Base-by-base conservation (phyloP, 441 rosid genomes). In the Erodium trifolium region DNA sequence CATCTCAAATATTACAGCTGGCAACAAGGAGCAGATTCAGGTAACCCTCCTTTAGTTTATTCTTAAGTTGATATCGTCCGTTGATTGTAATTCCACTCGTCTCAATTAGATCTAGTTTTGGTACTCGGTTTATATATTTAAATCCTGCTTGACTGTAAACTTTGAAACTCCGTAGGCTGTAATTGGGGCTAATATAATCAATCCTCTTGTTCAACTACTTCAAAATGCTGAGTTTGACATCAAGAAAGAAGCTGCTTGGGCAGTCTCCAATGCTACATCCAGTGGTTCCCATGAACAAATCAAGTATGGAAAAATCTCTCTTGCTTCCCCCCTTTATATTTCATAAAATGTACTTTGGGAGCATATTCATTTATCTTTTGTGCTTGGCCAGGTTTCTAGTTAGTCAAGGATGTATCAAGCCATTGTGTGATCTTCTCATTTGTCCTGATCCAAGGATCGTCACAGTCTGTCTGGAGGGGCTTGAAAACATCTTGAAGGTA, bases 191-290 rank as follows among this genome's bases (percentile, higher is more conserved):
- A 73, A 77, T 79, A 72, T 92, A 67, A 77, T 92, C 57, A 78
- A 73, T 41, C 91, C 95, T 11, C 75, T 92, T 67, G 82, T 92
- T 71, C 75, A 64, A 67, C 83, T 92, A 19, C 90, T 92, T 77
- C 90, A 87, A 84, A 85, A 82, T 86, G 96, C 95, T 12, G 97
- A 92, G 78, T 90, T 90, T 68, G 96, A 90, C 72, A 88, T 90
- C n/a, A 90, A 90, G 85, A 90, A 90, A 66, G 96, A 90, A 79
- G 90, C 96, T 77, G 93, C 93, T 5, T 87, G 96, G 96, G 96
- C 93, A 17, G 80, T 90, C 49, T 90, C 96, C 47, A 90, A 90
- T 72, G 96, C 92, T 57, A 86, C 96, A 0, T 90, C 93, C 35
- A 96, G 96, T 72, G 98, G 98, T 41, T 75, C 91, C 68, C 91